Base-by-base conservation (phyloP, 176 grass and related monocot genomes). In the Ampelocalamus luodianensis region DNA sequence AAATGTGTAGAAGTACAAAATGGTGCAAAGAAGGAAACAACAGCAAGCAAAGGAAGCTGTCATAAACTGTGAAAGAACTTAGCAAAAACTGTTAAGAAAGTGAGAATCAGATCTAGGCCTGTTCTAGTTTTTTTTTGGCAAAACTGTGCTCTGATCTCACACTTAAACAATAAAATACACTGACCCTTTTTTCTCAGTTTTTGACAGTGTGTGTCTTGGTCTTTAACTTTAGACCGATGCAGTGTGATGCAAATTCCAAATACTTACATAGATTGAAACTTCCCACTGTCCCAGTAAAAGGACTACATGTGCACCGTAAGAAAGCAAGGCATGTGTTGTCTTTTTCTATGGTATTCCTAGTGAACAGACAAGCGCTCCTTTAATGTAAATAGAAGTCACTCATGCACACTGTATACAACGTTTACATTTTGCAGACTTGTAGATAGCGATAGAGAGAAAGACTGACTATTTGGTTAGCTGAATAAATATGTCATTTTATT, bases 141-240 rank as follows among this genome's bases (percentile, higher is more conserved):
- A 44, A 83, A 38, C 37, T 38, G 37, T 1, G 37, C 7, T 68
- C n/a, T 89, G 73, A 90, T 67, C 7, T 14, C 22, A 65, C 18
- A n/a, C 26, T 58, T 77, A 77, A 27, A 77, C 55, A 82, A 69
- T 34, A 76, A 42, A 8, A 1, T 3, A 27, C 12, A 38, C 16
- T 56, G 20, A 80, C 42, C 45, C 39, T 40, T 68, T 67, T 10
- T 58, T 27, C 22, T 73, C 61, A 61, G 39, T 48, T 17, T 56
- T 17, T 7, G 7, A 64, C 38, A 20, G 34, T 65, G 10, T 43
- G 38, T 44, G 18, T 50, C 27, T 80, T 40, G 77, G 72, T 3
- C 27, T 79, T 74, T 68, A 40, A 76, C 51, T 29, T 80, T 62
- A 61, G 22, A 66, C n/a, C 38, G n/a, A 68, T 81, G 62, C 4